phyloP scores from a whole-genome alignment of 2,329 filamentous ascomycete genomes.

The Apiospora pterosperma region DNA sequence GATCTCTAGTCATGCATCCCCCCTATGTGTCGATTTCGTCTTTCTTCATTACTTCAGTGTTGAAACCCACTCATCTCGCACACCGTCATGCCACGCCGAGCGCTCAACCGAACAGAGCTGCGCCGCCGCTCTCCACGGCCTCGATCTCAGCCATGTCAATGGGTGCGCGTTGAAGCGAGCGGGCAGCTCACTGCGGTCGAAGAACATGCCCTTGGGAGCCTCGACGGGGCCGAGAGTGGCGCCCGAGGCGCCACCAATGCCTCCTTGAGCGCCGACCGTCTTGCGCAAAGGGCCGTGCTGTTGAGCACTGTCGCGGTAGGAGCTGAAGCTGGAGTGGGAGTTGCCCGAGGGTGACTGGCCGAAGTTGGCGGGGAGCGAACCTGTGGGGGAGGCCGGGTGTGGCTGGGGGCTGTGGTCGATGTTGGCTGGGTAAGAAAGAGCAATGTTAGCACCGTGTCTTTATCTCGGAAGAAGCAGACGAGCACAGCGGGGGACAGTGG shows the following conservation, averaged over 20 bases:
- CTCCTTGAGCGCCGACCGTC: conserved; percentile 38
- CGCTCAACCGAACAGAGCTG: conserved; percentile 50
- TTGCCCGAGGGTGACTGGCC: conserved; percentile 33
- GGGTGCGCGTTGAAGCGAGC: conserved; percentile 71
- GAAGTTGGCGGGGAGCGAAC: conserved; percentile 57
- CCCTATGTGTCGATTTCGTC: not conserved
- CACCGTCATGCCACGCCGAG: not conserved
- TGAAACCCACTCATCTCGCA: not conserved
- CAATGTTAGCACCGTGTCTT: conserved; percentile 18
- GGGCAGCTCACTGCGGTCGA: conserved; percentile 87
- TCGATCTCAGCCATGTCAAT: conserved; percentile 87
- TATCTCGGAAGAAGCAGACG: not conserved
- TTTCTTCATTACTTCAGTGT: not conserved
- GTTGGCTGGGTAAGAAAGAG: conserved; percentile 46
- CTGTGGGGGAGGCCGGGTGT: conserved; percentile 68
- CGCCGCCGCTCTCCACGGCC: conserved; percentile 90
- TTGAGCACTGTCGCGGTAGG: conserved; percentile 74
- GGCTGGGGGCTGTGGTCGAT: conserved; percentile 71
- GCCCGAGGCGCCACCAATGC: conserved; percentile 61
- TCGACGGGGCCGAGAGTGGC: conserved; percentile 68
- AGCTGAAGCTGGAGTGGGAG: conserved; percentile 63
- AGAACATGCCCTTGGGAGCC: conserved; percentile 71
- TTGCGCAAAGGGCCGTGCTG: conserved; percentile 73
- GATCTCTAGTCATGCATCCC: not conserved
- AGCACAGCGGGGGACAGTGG: not conserved